phyloP scores from a whole-genome alignment of 768 basidiomycete species.

The Termitomyces sp. region DNA sequence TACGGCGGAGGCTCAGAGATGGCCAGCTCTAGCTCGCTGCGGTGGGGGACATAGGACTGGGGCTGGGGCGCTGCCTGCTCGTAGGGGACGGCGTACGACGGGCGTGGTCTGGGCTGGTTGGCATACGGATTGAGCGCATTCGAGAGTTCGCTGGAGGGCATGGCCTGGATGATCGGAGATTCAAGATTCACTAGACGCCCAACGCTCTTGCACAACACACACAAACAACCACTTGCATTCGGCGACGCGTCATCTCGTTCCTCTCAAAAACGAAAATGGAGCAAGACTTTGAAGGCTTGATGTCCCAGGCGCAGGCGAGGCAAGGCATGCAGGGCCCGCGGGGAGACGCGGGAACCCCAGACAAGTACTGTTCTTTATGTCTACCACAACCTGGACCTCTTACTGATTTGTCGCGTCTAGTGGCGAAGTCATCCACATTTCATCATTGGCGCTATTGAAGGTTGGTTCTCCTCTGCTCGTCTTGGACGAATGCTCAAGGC shows the following conservation, averaged over 20 bases:
- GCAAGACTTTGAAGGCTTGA: slow-evolving; percentile 47
- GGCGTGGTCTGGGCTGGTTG: slow-evolving; percentile 39
- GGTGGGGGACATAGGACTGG: slow-evolving; percentile 50
- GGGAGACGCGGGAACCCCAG: slow-evolving; percentile 58
- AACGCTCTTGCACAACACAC: slow-evolving; percentile 25
- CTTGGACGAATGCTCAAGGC: background rate
- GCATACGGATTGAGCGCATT: slow-evolving; percentile 76
- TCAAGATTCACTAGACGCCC: background rate
- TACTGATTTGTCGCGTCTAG: slow-evolving; percentile 34
- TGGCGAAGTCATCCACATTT: slow-evolving; percentile 96
- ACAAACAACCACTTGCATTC: slow-evolving; percentile 27
- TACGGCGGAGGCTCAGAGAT: slow-evolving; percentile 46
- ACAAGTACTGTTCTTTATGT: slow-evolving; percentile 55
- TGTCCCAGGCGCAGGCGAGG: slow-evolving; percentile 45
- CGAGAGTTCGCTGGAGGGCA: slow-evolving; percentile 73
- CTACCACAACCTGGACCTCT: background rate
- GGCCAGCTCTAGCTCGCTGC: slow-evolving; percentile 65
- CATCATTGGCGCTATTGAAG: slow-evolving; percentile 95
- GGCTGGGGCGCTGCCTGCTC: slow-evolving; percentile 27
- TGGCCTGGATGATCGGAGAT: slow-evolving; percentile 20
- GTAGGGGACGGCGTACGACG: slow-evolving; percentile 24
- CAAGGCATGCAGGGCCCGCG: slow-evolving; percentile 40
- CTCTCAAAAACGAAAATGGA: slow-evolving; percentile 40
- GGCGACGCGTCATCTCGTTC: slow-evolving; percentile 45
- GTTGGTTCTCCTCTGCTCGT: slow-evolving; percentile 37